Conservation (phyloP, 306 rosid species). For the Crotalaria pallida region DNA sequence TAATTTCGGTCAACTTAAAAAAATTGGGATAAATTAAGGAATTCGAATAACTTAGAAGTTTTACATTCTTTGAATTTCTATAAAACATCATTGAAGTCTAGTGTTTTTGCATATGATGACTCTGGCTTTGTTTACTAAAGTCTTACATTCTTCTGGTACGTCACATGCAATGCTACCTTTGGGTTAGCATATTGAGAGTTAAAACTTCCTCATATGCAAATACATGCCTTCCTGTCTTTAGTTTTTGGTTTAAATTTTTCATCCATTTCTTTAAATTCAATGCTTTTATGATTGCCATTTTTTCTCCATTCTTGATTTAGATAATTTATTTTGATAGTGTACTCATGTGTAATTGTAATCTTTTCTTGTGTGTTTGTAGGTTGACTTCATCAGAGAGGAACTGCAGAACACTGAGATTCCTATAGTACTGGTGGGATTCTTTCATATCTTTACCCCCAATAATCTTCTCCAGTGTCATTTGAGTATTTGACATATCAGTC, state of each 20-base stretch:
- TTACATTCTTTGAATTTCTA: slow-evolving; percentile 2
- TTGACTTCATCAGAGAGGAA: slow-evolving; percentile 70
- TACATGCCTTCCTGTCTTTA: neutral
- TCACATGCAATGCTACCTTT: neutral
- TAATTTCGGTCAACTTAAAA: neutral
- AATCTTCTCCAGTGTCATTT: slow-evolving; percentile 6
- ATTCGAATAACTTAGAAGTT: neutral
- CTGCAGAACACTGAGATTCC: slow-evolving; percentile 60
- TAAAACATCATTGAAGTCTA: neutral
- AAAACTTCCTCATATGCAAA: slow-evolving; percentile 10
- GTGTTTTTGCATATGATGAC: no score
- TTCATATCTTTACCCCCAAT: slow-evolving; percentile 17
- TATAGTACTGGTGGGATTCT: slow-evolving; percentile 59
- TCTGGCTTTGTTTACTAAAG: no score
- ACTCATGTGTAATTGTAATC: slow-evolving; percentile 13
- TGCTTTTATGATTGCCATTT: slow-evolving; percentile 6
- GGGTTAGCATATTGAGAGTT: slow-evolving; percentile 11
- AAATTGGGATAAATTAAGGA: neutral
- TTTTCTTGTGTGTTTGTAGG: slow-evolving; percentile 40
- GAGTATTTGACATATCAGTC: neutral
- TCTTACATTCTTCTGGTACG: slow-evolving; percentile 8
- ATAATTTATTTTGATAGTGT: neutral
- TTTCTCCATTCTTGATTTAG: slow-evolving; percentile 12
- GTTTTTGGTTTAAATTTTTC: neutral
- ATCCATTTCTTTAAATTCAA: neutral